Base-by-base conservation (phyloP, 1,284 basidiomycete species). In the Tilletia setariae region DNA sequence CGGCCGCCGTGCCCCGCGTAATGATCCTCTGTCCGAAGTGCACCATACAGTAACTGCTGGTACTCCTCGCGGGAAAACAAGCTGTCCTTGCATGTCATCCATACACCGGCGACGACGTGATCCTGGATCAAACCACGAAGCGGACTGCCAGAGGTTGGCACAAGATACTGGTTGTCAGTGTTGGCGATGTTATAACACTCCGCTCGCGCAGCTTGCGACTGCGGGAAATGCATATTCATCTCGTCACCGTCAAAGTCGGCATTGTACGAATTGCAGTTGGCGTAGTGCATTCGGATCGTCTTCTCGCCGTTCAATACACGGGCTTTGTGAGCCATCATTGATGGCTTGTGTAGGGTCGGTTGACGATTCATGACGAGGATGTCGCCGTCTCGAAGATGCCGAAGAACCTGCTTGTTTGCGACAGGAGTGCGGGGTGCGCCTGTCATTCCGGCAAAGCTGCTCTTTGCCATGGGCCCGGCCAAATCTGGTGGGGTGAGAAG, bases 201-300 rank as follows among this genome's bases (percentile, higher is more conserved):
- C 9, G 95, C 91, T 69, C 95, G 90, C 59, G 96, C 94, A 51
- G 95, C 87, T 76, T 94, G 90, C 76, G 92, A 93, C 84, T 96
- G 95, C 76, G 95, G 94, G 81, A 98, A 98, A 85, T 98, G 95
- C 72, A 98, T 94, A 85, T 98, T 98, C 95, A 98, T 98, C 84
- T 98, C 92, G 85, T 99, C 96, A 78, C 96, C 96, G 82, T 99
- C 96, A 82, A 99, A 99, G 85, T 99, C 96, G 82, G 96, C 96
- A 80, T 98, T 98, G 84, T 98, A 98, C 4, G 95, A 98, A 84
- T 98, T 98, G 85, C 96, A 98, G 82, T 98, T 98, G 63, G 96
- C 96, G 82, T 99, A 98, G 86, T 99, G 96, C 95, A 99, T 97
- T 40, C 96, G 89, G 83, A 99, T 98, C 0, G 96, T 98, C 86